Conservation (phyloP, 768 basidiomycete genomes). For the Mycena vulgaris region DNA sequence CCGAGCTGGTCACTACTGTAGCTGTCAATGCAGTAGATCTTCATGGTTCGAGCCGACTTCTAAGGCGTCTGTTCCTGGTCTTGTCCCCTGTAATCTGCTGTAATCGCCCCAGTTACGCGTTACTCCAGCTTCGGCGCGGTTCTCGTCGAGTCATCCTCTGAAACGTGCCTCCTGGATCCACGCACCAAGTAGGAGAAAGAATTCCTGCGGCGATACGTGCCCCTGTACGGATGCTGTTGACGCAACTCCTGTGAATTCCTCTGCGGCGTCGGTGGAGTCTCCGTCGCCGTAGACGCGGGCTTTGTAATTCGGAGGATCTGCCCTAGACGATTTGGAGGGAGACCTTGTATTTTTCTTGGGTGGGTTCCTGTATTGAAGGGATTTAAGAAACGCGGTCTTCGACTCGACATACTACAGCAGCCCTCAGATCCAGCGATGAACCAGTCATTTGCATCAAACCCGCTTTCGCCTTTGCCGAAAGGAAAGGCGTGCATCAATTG, state of each 20-base stretch:
- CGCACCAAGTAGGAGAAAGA: too few species aligned
- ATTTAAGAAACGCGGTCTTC: neutral
- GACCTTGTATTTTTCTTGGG: neutral
- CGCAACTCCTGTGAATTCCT: neutral
- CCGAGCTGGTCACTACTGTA: too few species aligned
- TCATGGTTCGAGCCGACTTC: too few species aligned
- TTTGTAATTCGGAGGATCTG: neutral
- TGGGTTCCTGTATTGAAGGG: neutral
- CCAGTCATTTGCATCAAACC: neutral
- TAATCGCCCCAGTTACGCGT: too few species aligned
- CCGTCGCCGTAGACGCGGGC: neutral
- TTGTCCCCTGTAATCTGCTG: too few species aligned
- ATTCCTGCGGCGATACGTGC: too few species aligned
- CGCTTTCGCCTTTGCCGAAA: conserved; percentile 14
- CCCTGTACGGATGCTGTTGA: neutral
- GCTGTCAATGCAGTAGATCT: too few species aligned
- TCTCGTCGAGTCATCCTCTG: too few species aligned
- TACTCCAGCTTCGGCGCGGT: too few species aligned
- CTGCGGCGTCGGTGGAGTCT: neutral
- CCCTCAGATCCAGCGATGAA: neutral
- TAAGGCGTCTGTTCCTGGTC: too few species aligned
- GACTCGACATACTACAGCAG: neutral
- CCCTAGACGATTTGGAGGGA: too few species aligned
- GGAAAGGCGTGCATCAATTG: conserved; percentile 35
- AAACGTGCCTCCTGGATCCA: too few species aligned